phyloP scores from a whole-genome alignment of 208 protist species.

The Wallacemonas sp. region DNA sequence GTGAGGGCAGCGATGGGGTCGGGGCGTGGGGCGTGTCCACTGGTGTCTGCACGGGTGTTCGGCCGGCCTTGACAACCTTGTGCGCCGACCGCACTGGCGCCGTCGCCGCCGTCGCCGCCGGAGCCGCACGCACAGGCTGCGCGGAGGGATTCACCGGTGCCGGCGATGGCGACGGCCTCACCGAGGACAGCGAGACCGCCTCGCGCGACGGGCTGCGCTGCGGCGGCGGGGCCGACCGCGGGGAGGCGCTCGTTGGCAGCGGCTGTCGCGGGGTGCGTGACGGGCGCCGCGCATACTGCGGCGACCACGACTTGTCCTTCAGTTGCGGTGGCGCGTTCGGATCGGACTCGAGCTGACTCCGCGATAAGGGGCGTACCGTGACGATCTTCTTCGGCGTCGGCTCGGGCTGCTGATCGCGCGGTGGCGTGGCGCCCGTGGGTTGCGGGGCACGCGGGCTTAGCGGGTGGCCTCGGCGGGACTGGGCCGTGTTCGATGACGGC shows the following conservation, averaged over 20 bases:
- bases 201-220: neutral
- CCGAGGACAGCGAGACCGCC: neutral
- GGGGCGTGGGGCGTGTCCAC: neutral
- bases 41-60: neutral
- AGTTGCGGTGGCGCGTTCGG: slow-evolving; percentile 9
- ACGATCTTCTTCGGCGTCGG: slow-evolving; percentile 8
- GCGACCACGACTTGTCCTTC: slow-evolving; percentile 15
- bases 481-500: neutral
- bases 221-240: neutral
- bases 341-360: neutral
- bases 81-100: neutral
- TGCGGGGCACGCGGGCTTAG: neutral
- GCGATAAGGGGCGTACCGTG: neutral
- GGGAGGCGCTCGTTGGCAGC: neutral
- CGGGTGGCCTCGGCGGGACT: neutral
- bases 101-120: neutral
- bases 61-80: neutral
- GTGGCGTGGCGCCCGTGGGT: neutral
- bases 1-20: neutral
- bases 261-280: slow-evolving; percentile 7
- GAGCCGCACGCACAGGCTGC: neutral
- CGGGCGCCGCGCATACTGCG: neutral
- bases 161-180: neutral
- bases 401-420: slow-evolving; percentile 9
- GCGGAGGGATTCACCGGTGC: neutral